Evolutionary conservation across 169 alveolate species (phyloP), one percentile per base, ranked within the genome.

Genomic region (Plasmodium chabaudi): DNA sequence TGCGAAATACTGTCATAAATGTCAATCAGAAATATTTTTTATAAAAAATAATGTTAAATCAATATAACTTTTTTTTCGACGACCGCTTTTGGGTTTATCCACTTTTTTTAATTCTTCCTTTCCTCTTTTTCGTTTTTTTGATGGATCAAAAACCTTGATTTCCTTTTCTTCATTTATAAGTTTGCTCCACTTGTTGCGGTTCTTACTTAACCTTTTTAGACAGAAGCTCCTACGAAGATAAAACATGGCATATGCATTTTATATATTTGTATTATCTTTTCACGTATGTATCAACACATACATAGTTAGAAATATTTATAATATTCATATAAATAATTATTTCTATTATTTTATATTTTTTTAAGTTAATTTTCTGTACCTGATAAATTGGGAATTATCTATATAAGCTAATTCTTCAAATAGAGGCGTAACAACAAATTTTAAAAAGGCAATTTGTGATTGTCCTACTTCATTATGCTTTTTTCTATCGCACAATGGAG

Each of bases 361-460:
- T 34, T 34, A 34, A 34, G n/a, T 12, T 17, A 71, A 39, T 15
- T 49, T 19, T 57, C 57, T n/a, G 72, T 87, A 87, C 92, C 44
- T 46, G 44, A 71, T 69, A 51, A 87, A 77, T 65, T 74, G 57
- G 42, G 57, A 64, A 49, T 70, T 34, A 47, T 93, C 91, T 51
- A 92, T 59, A 13, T 91, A 70, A 9, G 88, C 60, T 13, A 95
- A 65, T 21, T 96, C 96, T 71, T 93, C 94, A 88, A 93, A 97
- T 55, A 98, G 92, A 53, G 99, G 99, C 77, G 94, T 84, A 65
- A 96, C 97, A 47, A 98, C 97, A 59, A 95, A 95, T 47, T 91
- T 92, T 39, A 98, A 92, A 92, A 98, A 98, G n/a, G 98, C 98
- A n/a, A 95, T 95, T 89, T 98, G 99, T 7, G 99, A 95, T 59